Conservation (phyloP, 495 filamentous ascomycete genomes). For the Talaromyces borbonicus region DNA sequence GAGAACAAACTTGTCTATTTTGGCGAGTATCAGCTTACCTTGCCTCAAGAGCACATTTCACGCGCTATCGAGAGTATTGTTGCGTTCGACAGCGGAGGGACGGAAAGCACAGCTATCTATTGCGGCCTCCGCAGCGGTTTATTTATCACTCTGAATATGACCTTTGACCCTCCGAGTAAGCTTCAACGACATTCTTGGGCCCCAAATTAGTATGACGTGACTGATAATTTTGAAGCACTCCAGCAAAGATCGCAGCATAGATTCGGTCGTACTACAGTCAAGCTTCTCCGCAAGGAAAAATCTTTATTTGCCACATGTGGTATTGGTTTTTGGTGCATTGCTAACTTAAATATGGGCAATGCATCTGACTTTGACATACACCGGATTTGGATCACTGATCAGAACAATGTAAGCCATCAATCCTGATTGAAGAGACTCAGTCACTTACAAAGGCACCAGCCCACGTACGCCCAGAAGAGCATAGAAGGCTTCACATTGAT, state of each 20-base stretch:
- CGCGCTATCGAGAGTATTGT: constrained; percentile 32
- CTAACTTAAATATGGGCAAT: constrained; percentile 15
- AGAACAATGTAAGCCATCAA: constrained; percentile 27
- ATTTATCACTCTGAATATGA: constrained; percentile 26
- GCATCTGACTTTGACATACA: constrained; percentile 19
- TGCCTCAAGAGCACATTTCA: constrained; percentile 20
- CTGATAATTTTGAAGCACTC: constrained; percentile 15
- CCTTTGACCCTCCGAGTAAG: constrained; percentile 21
- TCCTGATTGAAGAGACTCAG: not conserved
- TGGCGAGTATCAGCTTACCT: constrained; percentile 12
- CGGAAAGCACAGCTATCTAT: constrained; percentile 18
- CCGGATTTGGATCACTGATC: constrained; percentile 36
- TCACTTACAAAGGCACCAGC: constrained; percentile 14
- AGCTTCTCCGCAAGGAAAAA: constrained; percentile 19
- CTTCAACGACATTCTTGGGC: not conserved
- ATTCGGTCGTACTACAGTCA: constrained; percentile 30
- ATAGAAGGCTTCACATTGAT: constrained; percentile 26
- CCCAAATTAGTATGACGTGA: not conserved
- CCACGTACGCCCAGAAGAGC: constrained; percentile 28
- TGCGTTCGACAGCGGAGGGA: constrained; percentile 10
- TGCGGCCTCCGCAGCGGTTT: constrained; percentile 37
- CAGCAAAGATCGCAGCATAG: constrained; percentile 18
- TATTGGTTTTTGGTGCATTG: constrained; percentile 31
- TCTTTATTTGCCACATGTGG: constrained; percentile 30
- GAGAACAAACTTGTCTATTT: constrained; percentile 13